Evolutionary conservation across 1,139 yeast species (phyloP), one percentile per base, ranked within the genome.

Genomic region (Pichia sp.): DNA sequence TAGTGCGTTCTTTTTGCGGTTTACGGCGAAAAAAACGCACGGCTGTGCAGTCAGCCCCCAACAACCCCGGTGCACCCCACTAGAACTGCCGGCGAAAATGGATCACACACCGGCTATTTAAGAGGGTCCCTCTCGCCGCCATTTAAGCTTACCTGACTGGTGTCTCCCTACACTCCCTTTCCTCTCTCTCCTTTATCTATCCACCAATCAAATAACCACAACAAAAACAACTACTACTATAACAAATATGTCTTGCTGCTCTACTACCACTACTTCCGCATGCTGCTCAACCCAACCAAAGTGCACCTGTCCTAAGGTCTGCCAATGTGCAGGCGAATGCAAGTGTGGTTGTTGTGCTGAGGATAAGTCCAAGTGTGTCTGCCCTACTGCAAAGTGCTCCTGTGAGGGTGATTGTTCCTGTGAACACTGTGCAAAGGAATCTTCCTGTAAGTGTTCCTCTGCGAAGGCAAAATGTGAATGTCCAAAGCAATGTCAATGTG

Each of bases 241-340:
- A 24, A 28, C 34, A 3, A 22, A 28, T 10, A 16, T 30, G 22
- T 29, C 33, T 16, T 25, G 27, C 15, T 29, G 32, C 22, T 13
- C 30, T 15, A 16, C 33, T 9, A 30, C 25, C n/a, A 24, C 26
- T 21, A 7, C 31, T 21, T 32, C 31, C 25, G 12, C 36, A 12
- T 35, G 39, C 23, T 17, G 29, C 39, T 13, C 27, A 25, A 25
- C 22, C 24, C n/a, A n/a, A n/a, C n/a, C 36, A 12, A 27, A 20
- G 19, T 42, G 45, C 24, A 9, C 38, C 3, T 42, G 45, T 35
- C 39, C 45, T n/a, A 42, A 42, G 24, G 31, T 27, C 10, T 42
- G 46, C 17, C 41, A 42, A 33, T 42, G 46, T 32, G 43, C 24
- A 22, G 42, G 36, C 5, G 37, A 32, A 24, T 42, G 46, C 25